These are phyloP conservation scores for Lasiosphaeria ovina DNA, from an alignment of 495 filamentous ascomycete species.

Conservation along the genomic window DNA sequence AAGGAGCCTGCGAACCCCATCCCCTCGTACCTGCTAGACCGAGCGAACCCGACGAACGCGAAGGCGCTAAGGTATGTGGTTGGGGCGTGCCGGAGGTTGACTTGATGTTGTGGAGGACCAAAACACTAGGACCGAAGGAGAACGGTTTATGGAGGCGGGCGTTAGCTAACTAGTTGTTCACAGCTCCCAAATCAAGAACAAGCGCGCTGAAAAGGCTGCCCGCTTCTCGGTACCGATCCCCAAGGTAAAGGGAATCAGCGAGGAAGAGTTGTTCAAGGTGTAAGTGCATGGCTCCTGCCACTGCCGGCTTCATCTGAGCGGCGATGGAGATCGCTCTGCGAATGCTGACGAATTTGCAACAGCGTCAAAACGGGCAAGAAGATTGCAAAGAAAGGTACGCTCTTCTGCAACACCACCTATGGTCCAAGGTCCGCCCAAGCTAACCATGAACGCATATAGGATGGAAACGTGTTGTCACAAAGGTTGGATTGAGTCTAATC, in stretches of 20 bases:
- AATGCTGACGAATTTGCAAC: conserved; percentile 13
- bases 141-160: neutral
- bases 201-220: conserved; percentile 85
- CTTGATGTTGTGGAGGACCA: neutral
- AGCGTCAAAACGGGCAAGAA: conserved; percentile 79
- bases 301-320: neutral
- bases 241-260: conserved; percentile 87
- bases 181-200: conserved; percentile 38
- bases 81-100: neutral
- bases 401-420: neutral
- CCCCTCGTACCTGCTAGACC: conserved; percentile 87
- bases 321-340: neutral
- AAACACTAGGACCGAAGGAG: neutral
- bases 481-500: conserved; percentile 18
- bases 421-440: conserved; percentile 2
- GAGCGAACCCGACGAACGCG: conserved; percentile 78
- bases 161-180: neutral
- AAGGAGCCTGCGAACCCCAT: conserved; percentile 71
- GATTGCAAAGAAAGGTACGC: conserved; percentile 54
- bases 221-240: conserved; percentile 92
- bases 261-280: conserved; percentile 99
- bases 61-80: conserved; percentile 75
- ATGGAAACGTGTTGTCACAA: conserved; percentile 95
- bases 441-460: conserved; percentile 8
- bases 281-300: conserved; percentile 14